Conservation (phyloP, 768 basidiomycete genomes). For the Boletus sp. region DNA sequence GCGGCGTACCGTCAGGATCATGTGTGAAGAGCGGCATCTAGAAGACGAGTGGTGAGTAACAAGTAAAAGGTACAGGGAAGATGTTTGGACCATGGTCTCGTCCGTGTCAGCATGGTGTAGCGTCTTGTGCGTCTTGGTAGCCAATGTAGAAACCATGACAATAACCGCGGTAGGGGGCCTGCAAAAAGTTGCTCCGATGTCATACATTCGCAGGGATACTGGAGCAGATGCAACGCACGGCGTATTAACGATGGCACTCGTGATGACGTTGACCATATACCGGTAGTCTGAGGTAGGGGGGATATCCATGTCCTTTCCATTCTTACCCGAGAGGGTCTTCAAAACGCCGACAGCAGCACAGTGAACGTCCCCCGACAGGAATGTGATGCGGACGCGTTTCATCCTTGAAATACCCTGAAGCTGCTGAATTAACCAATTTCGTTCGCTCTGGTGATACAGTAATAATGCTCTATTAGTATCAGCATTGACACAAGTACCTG, state of each 20-base stretch:
- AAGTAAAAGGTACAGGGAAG: not conserved
- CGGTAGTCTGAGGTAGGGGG: slow-evolving; percentile 64
- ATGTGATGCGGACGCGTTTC: slow-evolving; percentile 72
- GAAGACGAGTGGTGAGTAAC: not conserved
- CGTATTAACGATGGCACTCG: slow-evolving; percentile 96
- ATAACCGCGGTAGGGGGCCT: slow-evolving; percentile 72
- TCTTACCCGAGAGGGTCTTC: slow-evolving; percentile 61
- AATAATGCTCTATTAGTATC: not conserved
- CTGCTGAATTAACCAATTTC: slow-evolving; percentile 83
- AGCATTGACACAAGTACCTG: not conserved
- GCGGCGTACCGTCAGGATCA: slow-evolving; percentile 73
- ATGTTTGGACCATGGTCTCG: slow-evolving; percentile 68
- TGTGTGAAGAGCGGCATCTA: slow-evolving; percentile 74
- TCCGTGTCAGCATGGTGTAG: slow-evolving; percentile 82
- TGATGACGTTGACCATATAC: slow-evolving; percentile 89
- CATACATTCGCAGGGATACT: not conserved
- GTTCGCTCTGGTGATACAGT: slow-evolving; percentile 61
- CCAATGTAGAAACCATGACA: slow-evolving; percentile 75
- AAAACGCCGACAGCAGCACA: slow-evolving; percentile 81
- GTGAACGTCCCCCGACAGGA: slow-evolving; percentile 93
- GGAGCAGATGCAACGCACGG: slow-evolving; percentile 52
- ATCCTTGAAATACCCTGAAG: slow-evolving; percentile 69
- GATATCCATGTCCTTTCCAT: slow-evolving; percentile 36
- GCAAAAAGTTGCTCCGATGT: not conserved
- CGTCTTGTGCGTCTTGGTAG: slow-evolving; percentile 81